phyloP scores from a whole-genome alignment of 2,329 filamentous ascomycete genomes.

The Plenodomus tracheiphilus region DNA sequence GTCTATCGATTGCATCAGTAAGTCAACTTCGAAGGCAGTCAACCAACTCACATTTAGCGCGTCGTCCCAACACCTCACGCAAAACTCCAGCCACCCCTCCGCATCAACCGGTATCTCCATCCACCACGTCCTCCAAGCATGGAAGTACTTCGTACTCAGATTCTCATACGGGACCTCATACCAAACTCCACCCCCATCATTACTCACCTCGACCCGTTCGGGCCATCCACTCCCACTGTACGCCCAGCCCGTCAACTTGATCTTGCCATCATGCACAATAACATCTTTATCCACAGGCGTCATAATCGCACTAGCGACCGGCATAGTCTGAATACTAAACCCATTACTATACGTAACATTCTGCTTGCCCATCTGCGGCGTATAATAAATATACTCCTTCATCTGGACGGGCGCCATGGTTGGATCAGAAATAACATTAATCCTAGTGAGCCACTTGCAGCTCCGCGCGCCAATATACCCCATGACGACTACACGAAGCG shows the following conservation, averaged over 20 bases:
- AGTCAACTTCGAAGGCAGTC: neutral
- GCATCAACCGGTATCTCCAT: slow-evolving; percentile 62
- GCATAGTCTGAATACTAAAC: slow-evolving; percentile 73
- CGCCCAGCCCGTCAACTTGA: slow-evolving; percentile 56
- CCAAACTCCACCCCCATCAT: slow-evolving; percentile 67
- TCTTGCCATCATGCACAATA: slow-evolving; percentile 63
- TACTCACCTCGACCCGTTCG: slow-evolving; percentile 65
- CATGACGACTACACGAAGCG: slow-evolving; percentile 64
- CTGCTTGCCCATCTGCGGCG: slow-evolving; percentile 69
- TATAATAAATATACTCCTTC: slow-evolving; percentile 70
- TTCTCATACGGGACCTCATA: slow-evolving; percentile 65
- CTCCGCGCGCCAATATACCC: slow-evolving; percentile 69
- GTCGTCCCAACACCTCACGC: slow-evolving; percentile 51
- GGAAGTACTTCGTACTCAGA: slow-evolving; percentile 64
- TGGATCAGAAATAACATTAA: slow-evolving; percentile 63
- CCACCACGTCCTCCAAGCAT: slow-evolving; percentile 68
- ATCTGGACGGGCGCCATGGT: slow-evolving; percentile 64
- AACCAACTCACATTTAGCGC: slow-evolving; percentile 44
- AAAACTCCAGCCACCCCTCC: slow-evolving; percentile 53
- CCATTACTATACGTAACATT: slow-evolving; percentile 63
- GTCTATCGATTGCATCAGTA: slow-evolving; percentile 33
- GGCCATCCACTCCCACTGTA: slow-evolving; percentile 53
- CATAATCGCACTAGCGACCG: slow-evolving; percentile 69
- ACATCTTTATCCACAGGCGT: slow-evolving; percentile 63
- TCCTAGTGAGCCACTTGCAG: slow-evolving; percentile 65